These are phyloP conservation scores for Trichoderma cornu-damae DNA, from an alignment of 2,329 filamentous ascomycete species.

Conservation along the genomic window DNA sequence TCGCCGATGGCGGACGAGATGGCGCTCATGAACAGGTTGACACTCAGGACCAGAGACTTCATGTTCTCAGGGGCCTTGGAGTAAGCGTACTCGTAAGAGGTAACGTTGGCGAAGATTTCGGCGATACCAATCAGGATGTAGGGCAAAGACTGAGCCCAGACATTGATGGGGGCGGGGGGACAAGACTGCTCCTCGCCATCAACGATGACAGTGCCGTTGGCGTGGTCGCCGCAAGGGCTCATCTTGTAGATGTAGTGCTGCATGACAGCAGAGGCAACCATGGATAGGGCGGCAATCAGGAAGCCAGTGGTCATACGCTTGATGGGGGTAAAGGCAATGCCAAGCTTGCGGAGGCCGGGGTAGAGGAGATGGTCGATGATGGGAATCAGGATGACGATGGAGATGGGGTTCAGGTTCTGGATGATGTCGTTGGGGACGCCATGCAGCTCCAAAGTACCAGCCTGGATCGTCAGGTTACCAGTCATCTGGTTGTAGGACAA, in stretches of 20 bases:
- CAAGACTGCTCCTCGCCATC: constrained; percentile 39
- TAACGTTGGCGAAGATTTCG: constrained; percentile 52
- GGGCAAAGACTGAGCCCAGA: constrained; percentile 53
- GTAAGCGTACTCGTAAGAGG: constrained; percentile 69
- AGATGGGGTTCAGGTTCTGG: constrained; percentile 69
- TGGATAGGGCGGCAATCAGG: constrained; percentile 57
- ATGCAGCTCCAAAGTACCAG: constrained; percentile 59
- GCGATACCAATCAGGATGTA: constrained; percentile 49
- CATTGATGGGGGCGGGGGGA: constrained; percentile 57
- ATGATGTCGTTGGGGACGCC: constrained; percentile 75
- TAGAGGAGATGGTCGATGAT: constrained; percentile 66
- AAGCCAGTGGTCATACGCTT: constrained; percentile 71
- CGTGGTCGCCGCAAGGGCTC: constrained; percentile 55
- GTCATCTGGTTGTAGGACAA: constrained; percentile 56
- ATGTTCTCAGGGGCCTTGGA: constrained; percentile 75
- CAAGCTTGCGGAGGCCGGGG: constrained; percentile 58
- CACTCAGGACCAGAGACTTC: constrained; percentile 67
- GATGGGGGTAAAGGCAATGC: constrained; percentile 66
- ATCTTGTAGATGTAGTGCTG: constrained; percentile 60
- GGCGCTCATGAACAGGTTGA: constrained; percentile 67
- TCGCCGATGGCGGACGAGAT: constrained; percentile 66
- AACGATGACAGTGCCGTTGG: constrained; percentile 32
- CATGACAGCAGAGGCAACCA: constrained; percentile 53
- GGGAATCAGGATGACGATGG: constrained; percentile 70
- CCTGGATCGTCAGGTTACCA: constrained; percentile 59